A percentile compares a stretch with the other conserved stretches of the same genome.
These are phyloP conservation scores for Aureobasidium sp. DNA, from an alignment of 2,329 filamentous ascomycete species.

Conservation along the genomic window DNA sequence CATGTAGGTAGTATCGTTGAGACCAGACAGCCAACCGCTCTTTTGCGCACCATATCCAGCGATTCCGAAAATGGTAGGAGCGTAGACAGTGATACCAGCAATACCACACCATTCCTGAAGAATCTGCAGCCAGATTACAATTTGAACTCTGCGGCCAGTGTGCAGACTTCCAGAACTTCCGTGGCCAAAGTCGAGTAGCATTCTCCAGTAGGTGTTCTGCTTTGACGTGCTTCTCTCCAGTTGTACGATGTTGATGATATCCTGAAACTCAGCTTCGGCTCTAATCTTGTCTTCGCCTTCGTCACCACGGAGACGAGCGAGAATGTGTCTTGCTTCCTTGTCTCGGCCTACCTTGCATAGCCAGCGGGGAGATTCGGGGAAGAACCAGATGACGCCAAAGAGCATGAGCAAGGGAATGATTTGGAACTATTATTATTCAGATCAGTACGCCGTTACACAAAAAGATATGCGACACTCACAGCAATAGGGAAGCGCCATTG, in stretches of 20 bases:
- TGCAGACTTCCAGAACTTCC: slow-evolving; percentile 26
- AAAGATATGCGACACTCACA: slow-evolving; percentile 22
- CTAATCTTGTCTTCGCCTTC: slow-evolving; percentile 23
- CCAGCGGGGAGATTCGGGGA: slow-evolving; percentile 64
- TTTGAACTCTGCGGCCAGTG: slow-evolving; percentile 30
- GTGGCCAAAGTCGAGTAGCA: slow-evolving; percentile 27
- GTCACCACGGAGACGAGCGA: slow-evolving; percentile 55
- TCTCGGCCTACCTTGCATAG: slow-evolving; percentile 59
- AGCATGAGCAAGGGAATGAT: slow-evolving; percentile 56
- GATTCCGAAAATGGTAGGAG: slow-evolving; percentile 28
- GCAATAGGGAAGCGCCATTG: slow-evolving; percentile 41
- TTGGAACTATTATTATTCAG: slow-evolving; percentile 55
- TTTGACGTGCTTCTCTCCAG: slow-evolving; percentile 43
- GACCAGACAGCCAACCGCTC: slow-evolving; percentile 35
- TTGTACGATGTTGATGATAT: slow-evolving; percentile 57
- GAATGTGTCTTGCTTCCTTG: slow-evolving; percentile 60
- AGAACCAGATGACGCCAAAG: slow-evolving; percentile 53
- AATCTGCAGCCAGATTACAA: slow-evolving; percentile 36
- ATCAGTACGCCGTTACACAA: slow-evolving; percentile 46
- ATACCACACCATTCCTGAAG: slow-evolving; percentile 33
- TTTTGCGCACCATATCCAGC: slow-evolving; percentile 30
- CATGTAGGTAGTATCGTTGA: slow-evolving; percentile 34
- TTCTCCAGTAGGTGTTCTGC: slow-evolving; percentile 26
- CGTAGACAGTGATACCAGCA: slow-evolving; percentile 33
- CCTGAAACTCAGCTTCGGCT: slow-evolving; percentile 58